Conservation (phyloP, 805 yeast genomes). For the Komagataella populi region DNA sequence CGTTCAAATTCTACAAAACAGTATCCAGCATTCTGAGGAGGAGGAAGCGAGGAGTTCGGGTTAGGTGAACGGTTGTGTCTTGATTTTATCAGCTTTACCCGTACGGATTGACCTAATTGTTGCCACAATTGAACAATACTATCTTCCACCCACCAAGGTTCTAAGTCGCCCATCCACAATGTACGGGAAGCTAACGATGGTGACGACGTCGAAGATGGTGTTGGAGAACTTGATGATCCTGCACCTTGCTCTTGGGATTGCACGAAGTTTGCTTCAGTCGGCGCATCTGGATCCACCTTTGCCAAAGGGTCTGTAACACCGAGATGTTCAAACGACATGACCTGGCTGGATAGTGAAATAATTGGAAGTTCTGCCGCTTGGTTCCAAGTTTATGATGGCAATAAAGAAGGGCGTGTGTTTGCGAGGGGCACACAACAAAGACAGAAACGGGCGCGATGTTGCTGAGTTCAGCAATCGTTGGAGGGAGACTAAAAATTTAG, state of each 20-base stretch:
- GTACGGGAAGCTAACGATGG: conserved; percentile 49
- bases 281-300: neutral
- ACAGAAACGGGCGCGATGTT: neutral
- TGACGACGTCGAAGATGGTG: conserved; percentile 33
- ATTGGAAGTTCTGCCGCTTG: neutral
- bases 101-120: conserved; percentile 37
- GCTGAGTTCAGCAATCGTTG: neutral
- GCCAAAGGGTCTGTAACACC: conserved; percentile 3
- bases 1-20: conserved; percentile 67
- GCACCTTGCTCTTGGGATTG: neutral
- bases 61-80: conserved; percentile 10
- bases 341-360: conserved; percentile 1
- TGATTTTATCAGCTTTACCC: conserved; percentile 48
- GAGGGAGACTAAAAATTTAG: neutral
- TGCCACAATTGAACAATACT: conserved; percentile 49
- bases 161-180: conserved; percentile 82
- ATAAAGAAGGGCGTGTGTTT: neutral
- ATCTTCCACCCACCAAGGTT: conserved; percentile 64
- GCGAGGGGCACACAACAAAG: neutral
- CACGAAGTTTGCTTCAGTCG: neutral
- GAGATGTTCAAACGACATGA: neutral
- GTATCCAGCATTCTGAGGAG: conserved; percentile 38
- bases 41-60: conserved; percentile 20
- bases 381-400: neutral
- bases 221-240: neutral